Conservation (phyloP, 306 rosid genomes). For the Leucaena leucocephala region DNA sequence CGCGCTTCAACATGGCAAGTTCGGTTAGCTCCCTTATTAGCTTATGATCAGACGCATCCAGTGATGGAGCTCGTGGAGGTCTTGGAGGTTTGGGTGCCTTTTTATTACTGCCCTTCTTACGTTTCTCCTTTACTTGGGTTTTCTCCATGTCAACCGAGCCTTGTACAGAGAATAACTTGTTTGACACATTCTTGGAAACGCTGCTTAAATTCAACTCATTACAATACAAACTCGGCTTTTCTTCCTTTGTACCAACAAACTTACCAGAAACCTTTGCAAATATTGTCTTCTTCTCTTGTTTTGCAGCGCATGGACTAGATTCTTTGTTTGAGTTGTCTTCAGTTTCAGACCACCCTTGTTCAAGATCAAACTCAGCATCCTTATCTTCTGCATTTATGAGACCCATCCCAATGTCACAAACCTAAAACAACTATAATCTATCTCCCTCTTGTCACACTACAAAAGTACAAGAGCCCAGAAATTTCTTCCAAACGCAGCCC, state of each 20-base stretch:
- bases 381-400: slow-evolving; percentile 39
- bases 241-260: slow-evolving; percentile 53
- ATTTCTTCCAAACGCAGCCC: slow-evolving; percentile 37
- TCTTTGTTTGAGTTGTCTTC: slow-evolving; percentile 53
- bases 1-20: slow-evolving; percentile 82
- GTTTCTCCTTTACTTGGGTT: slow-evolving; percentile 61
- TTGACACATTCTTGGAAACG: slow-evolving; percentile 43
- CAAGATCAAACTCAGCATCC: slow-evolving; percentile 68
- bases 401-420: slow-evolving; percentile 56
- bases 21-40: slow-evolving; percentile 77
- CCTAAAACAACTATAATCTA: slow-evolving; percentile 21
- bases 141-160: slow-evolving; percentile 42
- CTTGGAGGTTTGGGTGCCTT: slow-evolving; percentile 92
- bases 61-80: slow-evolving; percentile 79
- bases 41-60: slow-evolving; percentile 85
- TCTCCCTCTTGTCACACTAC: slow-evolving; percentile 12
- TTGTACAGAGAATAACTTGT: slow-evolving; percentile 38
- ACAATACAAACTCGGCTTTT: slow-evolving; percentile 40
- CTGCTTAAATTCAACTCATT: slow-evolving; percentile 43
- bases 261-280: slow-evolving; percentile 54
- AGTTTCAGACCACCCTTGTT: slow-evolving; percentile 51
- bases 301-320: slow-evolving; percentile 38
- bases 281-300: slow-evolving; percentile 50
- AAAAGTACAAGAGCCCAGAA: slow-evolving; percentile 8
- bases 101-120: slow-evolving; percentile 66